These are phyloP conservation scores for Hymenoscyphus salicellus DNA, from an alignment of 2,329 filamentous ascomycete genomes.

Conservation along the genomic window DNA sequence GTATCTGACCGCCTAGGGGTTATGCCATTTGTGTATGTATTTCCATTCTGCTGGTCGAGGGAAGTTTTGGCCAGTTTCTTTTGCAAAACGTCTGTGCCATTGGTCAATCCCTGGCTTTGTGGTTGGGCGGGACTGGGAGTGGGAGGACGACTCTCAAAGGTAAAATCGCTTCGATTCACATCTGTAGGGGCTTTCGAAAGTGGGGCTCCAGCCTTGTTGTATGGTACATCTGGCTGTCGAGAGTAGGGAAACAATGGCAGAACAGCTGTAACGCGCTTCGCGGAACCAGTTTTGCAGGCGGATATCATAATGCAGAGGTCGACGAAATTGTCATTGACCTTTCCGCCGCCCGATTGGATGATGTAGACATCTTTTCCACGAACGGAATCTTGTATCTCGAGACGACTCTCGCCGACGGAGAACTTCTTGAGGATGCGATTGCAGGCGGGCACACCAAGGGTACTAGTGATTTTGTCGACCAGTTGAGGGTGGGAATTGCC, in stretches of 20 bases:
- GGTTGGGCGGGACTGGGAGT: constrained; percentile 73
- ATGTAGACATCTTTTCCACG: constrained; percentile 99
- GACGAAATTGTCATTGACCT: constrained; percentile 94
- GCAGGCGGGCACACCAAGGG: constrained; percentile 81
- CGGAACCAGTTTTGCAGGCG: constrained; percentile 93
- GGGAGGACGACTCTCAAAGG: constrained; percentile 87
- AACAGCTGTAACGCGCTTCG: constrained; percentile 87
- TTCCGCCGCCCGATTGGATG: constrained; percentile 87
- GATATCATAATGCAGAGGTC: constrained; percentile 97
- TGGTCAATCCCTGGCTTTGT: constrained; percentile 59
- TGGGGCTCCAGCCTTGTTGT: constrained; percentile 91
- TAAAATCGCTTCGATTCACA: constrained; percentile 61
- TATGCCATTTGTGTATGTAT: constrained; percentile 38
- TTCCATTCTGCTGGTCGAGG: constrained; percentile 54
- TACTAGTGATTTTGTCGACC: constrained; percentile 80
- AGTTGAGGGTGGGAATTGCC: constrained; percentile 90
- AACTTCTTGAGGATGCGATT: constrained; percentile 88
- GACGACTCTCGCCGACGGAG: constrained; percentile 88
- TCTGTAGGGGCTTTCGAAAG: constrained; percentile 64
- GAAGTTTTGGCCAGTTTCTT: constrained; percentile 70
- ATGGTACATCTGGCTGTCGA: constrained; percentile 91
- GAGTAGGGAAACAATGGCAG: constrained; percentile 96
- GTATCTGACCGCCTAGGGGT: constrained; percentile 38
- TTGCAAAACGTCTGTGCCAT: constrained; percentile 67
- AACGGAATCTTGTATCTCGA: constrained; percentile 94